phyloP scores from a whole-genome alignment of 106 monocot genomes.

The Allium sativum region DNA sequence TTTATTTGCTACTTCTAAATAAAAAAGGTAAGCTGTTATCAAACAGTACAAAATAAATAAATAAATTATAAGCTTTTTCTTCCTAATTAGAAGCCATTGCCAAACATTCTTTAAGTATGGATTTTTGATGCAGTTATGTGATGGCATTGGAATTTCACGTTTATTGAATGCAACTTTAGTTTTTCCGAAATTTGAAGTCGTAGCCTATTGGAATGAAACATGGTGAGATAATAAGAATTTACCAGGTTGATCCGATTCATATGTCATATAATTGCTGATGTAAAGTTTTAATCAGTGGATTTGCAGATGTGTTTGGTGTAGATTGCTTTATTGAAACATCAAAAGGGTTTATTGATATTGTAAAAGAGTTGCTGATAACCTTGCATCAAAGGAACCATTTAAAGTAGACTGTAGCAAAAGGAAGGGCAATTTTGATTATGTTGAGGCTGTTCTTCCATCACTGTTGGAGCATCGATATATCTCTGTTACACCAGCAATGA shows the following conservation, averaged over 20 bases:
- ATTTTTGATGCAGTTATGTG: slow-evolving; percentile 56
- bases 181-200: slow-evolving; percentile 87
- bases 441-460: slow-evolving; percentile 52
- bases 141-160: slow-evolving; percentile 86
- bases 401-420: slow-evolving; percentile 93
- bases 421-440: slow-evolving; percentile 84
- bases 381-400: slow-evolving; percentile 47
- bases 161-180: slow-evolving; percentile 80
- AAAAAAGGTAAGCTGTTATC: too few relatives aligned
- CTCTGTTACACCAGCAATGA: slow-evolving; percentile 81
- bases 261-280: slow-evolving; percentile 8
- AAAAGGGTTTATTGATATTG: slow-evolving; percentile 48
- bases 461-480: slow-evolving; percentile 69
- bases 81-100: too few relatives aligned
- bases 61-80: too few relatives aligned
- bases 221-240: slow-evolving; percentile 27
- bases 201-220: slow-evolving; percentile 96
- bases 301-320: slow-evolving; percentile 85
- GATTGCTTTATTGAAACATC: slow-evolving; percentile 68
- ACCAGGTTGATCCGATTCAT: background rate
- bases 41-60: too few relatives aligned
- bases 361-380: slow-evolving; percentile 57
- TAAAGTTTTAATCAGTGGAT: slow-evolving; percentile 46
- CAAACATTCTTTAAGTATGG: background rate
- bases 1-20: too few relatives aligned